phyloP scores from a whole-genome alignment of 768 basidiomycete species.

The Mycena polygramma region DNA sequence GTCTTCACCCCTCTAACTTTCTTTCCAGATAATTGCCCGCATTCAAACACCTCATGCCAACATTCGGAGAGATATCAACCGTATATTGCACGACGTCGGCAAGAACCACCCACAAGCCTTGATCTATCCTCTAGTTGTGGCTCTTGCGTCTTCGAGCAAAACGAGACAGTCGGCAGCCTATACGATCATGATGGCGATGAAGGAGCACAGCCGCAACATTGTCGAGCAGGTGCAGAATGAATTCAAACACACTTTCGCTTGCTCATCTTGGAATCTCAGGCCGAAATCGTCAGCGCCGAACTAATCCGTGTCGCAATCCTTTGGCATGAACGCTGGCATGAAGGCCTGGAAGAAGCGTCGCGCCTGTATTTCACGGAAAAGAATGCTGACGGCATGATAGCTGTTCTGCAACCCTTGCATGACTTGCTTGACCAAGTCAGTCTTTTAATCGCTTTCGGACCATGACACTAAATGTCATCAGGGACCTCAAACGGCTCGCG shows the following conservation, averaged over 20 bases:
- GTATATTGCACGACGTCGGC: constrained; percentile 91
- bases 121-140: constrained; percentile 95
- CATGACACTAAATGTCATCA: constrained; percentile 46
- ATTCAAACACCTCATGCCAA: constrained; percentile 94
- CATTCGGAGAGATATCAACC: constrained; percentile 90
- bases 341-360: constrained; percentile 97
- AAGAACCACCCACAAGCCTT: constrained; percentile 97
- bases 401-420: constrained; percentile 90
- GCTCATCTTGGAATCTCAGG: constrained; percentile 56
- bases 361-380: constrained; percentile 96
- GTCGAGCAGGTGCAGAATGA: constrained; percentile 80
- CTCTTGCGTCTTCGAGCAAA: constrained; percentile 92
- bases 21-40: constrained; percentile 90
- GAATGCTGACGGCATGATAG: constrained; percentile 98
- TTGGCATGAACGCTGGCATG: constrained; percentile 99
- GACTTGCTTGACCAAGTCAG: constrained; percentile 89
- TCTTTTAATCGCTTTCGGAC: background rate
- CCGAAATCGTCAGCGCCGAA: constrained; percentile 90
- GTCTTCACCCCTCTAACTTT: constrained; percentile 2
- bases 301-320: constrained; percentile 97
- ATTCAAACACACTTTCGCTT: background rate
- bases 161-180: constrained; percentile 86
- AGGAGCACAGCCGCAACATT: constrained; percentile 88
- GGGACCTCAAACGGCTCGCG: constrained; percentile 95
- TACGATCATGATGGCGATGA: constrained; percentile 92